Conservation (phyloP, 139 green algal genomes). For the Chlorella sp. region DNA sequence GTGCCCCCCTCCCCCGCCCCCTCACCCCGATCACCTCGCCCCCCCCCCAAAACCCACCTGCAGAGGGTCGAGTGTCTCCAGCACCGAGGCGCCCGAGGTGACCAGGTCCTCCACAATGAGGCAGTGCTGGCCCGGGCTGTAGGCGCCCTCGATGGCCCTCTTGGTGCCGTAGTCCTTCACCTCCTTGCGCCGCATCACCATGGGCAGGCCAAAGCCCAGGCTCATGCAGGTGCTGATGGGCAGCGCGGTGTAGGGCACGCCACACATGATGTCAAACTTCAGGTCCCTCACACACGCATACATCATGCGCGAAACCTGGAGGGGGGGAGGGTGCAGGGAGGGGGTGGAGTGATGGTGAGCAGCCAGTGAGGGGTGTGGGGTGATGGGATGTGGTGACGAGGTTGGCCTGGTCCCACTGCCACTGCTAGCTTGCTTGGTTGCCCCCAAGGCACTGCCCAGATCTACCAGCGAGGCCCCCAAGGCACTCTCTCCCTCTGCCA, state of each 20-base stretch:
- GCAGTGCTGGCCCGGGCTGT: slow-evolving; percentile 77
- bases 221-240: slow-evolving; percentile 96
- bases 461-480: too few relatives aligned
- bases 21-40: not conserved
- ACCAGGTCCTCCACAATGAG: slow-evolving; percentile 98
- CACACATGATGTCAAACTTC: slow-evolving; percentile 96
- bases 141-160: slow-evolving; percentile 97
- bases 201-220: slow-evolving; percentile 75
- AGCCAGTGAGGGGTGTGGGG: too few relatives aligned
- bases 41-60: slow-evolving; percentile 19
- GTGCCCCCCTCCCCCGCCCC: not conserved
- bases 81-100: slow-evolving; percentile 87
- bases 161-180: slow-evolving; percentile 98
- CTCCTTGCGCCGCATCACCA: slow-evolving; percentile 94
- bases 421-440: too few relatives aligned
- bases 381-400: too few relatives aligned
- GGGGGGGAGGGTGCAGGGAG: too few relatives aligned
- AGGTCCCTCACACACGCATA: slow-evolving; percentile 61
- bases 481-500: too few relatives aligned
- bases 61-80: slow-evolving; percentile 94
- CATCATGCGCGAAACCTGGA: slow-evolving; percentile 84
- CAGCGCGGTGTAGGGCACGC: slow-evolving; percentile 98
- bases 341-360: too few relatives aligned
- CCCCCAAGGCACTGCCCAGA: too few relatives aligned
- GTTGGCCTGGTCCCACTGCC: too few relatives aligned